Evolutionary conservation across 1,284 basidiomycete genomes (phyloP).

Genomic region (Phylloboletellus chloephorus): DNA sequence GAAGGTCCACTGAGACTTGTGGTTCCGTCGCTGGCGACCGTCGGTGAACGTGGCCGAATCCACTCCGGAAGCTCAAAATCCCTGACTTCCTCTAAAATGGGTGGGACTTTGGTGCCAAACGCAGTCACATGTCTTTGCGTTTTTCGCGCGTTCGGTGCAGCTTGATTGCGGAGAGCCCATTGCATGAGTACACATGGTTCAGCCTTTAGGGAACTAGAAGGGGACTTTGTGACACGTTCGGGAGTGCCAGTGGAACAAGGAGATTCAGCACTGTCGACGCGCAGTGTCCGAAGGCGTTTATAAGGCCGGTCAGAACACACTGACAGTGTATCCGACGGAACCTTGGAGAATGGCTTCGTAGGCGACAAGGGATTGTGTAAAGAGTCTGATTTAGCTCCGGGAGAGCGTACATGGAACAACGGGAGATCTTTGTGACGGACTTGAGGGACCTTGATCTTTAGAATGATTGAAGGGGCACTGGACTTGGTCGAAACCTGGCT

Average conservation of each 20-base stretch:
- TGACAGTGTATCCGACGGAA: slow-evolving; percentile 30
- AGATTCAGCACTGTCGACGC: slow-evolving; percentile 22
- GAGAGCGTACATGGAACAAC: slow-evolving; percentile 17
- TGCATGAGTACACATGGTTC: slow-evolving; percentile 40
- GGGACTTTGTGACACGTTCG: slow-evolving; percentile 16
- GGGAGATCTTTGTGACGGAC: slow-evolving; percentile 21
- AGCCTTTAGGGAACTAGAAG: slow-evolving; percentile 21
- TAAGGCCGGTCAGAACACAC: slow-evolving; percentile 26
- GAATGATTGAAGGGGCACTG: slow-evolving; percentile 25
- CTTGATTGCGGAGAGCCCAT: slow-evolving; percentile 45
- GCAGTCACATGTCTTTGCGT: slow-evolving; percentile 49
- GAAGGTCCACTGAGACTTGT: slow-evolving; percentile 8
- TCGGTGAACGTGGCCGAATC: slow-evolving; percentile 31
- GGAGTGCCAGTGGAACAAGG: slow-evolving; percentile 17
- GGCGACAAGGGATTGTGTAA: slow-evolving; percentile 17
- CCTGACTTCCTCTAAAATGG: slow-evolving; percentile 39
- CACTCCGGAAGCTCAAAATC: slow-evolving; percentile 48
- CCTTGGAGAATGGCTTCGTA: slow-evolving; percentile 29
- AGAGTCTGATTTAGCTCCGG: slow-evolving; percentile 14
- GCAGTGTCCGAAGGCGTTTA: slow-evolving; percentile 23
- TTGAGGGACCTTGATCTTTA: slow-evolving; percentile 33
- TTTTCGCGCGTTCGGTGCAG: slow-evolving; percentile 42
- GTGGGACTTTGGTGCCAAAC: slow-evolving; percentile 51
- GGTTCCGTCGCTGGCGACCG: slow-evolving; percentile 7
- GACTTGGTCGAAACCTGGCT: slow-evolving; percentile 18